phyloP scores from a whole-genome alignment of 768 basidiomycete species.

The Tephrocybe sp. region DNA sequence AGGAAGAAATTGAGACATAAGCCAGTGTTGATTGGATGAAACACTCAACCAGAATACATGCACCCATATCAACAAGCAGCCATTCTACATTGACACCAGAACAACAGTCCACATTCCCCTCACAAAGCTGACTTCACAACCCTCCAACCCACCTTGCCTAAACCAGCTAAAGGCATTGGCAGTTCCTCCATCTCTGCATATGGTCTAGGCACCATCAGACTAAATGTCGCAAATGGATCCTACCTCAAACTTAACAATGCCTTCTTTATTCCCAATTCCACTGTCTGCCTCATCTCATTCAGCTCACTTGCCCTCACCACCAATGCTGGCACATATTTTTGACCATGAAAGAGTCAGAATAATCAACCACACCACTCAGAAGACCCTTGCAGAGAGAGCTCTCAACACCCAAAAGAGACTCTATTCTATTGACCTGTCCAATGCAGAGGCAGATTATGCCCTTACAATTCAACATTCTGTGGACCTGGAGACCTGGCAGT shows the following conservation, averaged over 20 bases:
- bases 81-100: constrained; percentile 27
- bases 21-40: neutral
- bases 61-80: neutral
- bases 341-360: neutral
- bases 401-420: constrained; percentile 13
- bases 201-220: constrained; percentile 23
- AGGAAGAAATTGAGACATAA: no score
- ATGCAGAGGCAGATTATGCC: constrained; percentile 15
- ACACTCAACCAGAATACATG: neutral
- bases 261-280: constrained; percentile 21
- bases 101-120: constrained; percentile 23
- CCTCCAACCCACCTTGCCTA: constrained; percentile 20
- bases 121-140: constrained; percentile 23
- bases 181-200: constrained; percentile 22
- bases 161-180: constrained; percentile 25
- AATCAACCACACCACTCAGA: neutral
- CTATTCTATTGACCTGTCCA: constrained; percentile 15
- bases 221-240: constrained; percentile 1
- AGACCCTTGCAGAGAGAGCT: constrained; percentile 14
- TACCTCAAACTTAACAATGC: constrained; percentile 16
- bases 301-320: constrained; percentile 13
- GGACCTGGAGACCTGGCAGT: neutral
- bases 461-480: constrained; percentile 7
- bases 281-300: constrained; percentile 25
- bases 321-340: constrained; percentile 16